Evolutionary conservation across 768 basidiomycete genomes (phyloP), one percentile per base, ranked within the genome.

Genomic region (Dacryopinax primogenitus): DNA sequence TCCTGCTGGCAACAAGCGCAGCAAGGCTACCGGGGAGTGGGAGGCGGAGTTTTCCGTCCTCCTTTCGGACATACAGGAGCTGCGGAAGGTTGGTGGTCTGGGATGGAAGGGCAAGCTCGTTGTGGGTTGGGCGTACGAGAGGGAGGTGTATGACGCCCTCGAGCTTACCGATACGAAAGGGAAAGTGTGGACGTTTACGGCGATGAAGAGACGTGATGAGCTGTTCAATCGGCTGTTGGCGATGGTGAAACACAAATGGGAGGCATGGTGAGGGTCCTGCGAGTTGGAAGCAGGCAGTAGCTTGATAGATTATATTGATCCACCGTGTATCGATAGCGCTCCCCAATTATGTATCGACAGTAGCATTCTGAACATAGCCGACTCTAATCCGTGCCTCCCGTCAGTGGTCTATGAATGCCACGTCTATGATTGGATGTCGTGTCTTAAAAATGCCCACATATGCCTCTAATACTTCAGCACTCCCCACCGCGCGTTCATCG

Each of bases 31-130:
- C 16, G 33, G 33, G 16, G 64, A 67, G 30, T 64, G 62, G 32
- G 64, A 68, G 39, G 37, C 67, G 4, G 36, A 62, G 33, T 69
- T 67, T 32, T 71, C 72, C 23, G 68, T 77, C 23, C 69, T 71
- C 35, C 61, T 78, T 2, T 62, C 66, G 37, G 74, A 75, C 51
- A 69, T 76, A 15, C 66, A 63, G 11, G 70, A 71, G 64, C 58
- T 76, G 62, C 64, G 70, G 66, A 76, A 73, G 71, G 63, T 76
- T 47, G 77, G 77, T 35, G 76, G 77, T 35, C 72, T 76, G 44
- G 77, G 76, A 39, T 77, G 75, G 74, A 77, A 76, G 73, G 74
- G 72, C n/a, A 73, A 73, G 71, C 66, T 77, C 37, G 68, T 78
- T 32, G 73, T 77, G 26, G 76, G 76, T 26, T 76, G 73, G 71